phyloP scores from a whole-genome alignment of 345 rosid species.

The Melaleuca quinquenervia region DNA sequence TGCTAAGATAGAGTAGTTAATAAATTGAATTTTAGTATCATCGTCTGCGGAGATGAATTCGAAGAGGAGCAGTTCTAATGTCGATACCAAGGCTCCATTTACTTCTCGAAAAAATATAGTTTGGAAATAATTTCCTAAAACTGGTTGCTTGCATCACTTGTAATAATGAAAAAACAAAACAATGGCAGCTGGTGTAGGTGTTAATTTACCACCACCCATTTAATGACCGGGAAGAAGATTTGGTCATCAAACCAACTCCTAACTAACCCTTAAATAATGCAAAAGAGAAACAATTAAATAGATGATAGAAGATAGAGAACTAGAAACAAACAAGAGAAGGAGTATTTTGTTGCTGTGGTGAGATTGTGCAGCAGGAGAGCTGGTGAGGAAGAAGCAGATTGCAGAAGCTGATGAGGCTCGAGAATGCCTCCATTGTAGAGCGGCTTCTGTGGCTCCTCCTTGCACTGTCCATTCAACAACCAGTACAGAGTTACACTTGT shows the following conservation, averaged over 20 bases:
- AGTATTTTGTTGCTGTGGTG: conserved; percentile 34
- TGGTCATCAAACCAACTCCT: neutral
- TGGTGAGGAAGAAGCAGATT: conserved; percentile 18
- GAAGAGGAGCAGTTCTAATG: neutral
- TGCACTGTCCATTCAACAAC: conserved; percentile 41
- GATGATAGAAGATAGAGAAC: neutral
- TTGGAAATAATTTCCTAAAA: too few species aligned
- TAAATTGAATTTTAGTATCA: neutral
- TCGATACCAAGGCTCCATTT: neutral
- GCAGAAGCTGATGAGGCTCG: neutral
- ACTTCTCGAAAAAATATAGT: too few species aligned
- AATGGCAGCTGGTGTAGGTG: neutral
- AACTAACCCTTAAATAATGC: neutral
- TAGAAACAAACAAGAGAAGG: conserved; percentile 58
- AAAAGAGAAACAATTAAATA: neutral
- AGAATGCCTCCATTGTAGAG: conserved; percentile 76
- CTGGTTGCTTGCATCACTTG: too few species aligned
- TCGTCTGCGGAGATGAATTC: neutral
- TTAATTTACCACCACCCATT: neutral
- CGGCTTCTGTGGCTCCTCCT: conserved; percentile 41
- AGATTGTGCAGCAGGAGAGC: conserved; percentile 49
- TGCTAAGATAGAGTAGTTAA: neutral
- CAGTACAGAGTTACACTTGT: neutral
- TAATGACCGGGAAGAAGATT: neutral
- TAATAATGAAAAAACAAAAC: neutral